Evolutionary conservation across 2,329 filamentous ascomycete species (phyloP), one percentile per base, ranked within the genome.

Genomic region (Claviceps fusiformis): DNA sequence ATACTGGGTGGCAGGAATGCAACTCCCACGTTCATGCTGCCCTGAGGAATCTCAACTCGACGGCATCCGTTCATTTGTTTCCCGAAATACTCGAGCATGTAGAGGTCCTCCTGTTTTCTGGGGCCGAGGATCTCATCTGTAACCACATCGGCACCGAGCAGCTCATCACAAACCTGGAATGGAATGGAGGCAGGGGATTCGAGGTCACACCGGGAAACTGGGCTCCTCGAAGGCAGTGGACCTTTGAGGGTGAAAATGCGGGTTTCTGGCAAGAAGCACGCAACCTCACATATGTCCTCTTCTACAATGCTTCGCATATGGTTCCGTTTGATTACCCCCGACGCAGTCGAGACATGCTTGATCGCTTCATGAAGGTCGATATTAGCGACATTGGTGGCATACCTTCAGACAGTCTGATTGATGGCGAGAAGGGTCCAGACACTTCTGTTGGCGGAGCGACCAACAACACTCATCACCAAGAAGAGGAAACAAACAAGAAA

Each of bases 271-370:
- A 98, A 70, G 82, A 90, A 67, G 92, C 93, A 1, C 84, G 95
- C 60, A 98, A 98, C 71, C 73, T 98, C 58, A 96, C 93, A 0
- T 98, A 98, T 66, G 85, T 98, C 37, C 77, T 95, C 45, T 95
- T 97, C 72, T 89, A 95, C 75, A 95, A 98, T 69, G 84, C 89
- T 17, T 95, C 88, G 52, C 93, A 98, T 70, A 98, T 98, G 93
- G 93, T 98, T 1, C 95, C 93, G 0, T 97, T 93, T 65, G 92
- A 98, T 70, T 87, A 87, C 63, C 85, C 92, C 1, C 83, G 89
- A 50, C 85, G 90, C 58, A 87, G 85, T 24, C 82, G 92, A 58
- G 93, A 97, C 68, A 98, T 98, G 93, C 82, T 98, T 17, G 92
- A 98, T 70, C 87, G 93, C 45, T 95, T 98, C 72, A 89, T 97